phyloP scores from a whole-genome alignment of 805 yeast genomes.

The Metschnikowia dekortorum region DNA sequence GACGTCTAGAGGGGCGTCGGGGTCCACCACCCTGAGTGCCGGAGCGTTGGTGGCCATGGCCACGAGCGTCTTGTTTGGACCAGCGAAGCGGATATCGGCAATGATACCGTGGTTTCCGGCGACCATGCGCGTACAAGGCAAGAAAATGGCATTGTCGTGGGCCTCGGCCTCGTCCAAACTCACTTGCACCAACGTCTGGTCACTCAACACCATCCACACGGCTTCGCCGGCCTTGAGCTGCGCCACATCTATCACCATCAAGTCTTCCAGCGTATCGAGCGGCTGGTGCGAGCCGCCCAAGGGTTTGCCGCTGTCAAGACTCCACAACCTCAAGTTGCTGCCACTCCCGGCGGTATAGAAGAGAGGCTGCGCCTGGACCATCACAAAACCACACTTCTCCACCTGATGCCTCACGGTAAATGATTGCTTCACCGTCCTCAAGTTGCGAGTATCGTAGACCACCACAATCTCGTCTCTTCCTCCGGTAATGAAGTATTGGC shows the following conservation, averaged over 20 bases:
- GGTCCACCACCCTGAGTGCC: conserved; percentile 69
- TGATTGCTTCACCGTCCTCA: conserved; percentile 55
- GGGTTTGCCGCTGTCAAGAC: conserved; percentile 44
- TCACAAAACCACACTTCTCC: conserved; percentile 62
- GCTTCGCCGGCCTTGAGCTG: conserved; percentile 28
- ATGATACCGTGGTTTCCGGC: conserved; percentile 96
- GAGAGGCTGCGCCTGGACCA: conserved; percentile 24
- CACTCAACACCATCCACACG: conserved; percentile 62
- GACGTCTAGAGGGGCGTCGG: conserved; percentile 56
- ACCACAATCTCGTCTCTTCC: conserved; percentile 83
- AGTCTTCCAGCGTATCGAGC: conserved; percentile 62
- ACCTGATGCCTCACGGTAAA: conserved; percentile 70
- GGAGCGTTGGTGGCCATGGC: conserved; percentile 96
- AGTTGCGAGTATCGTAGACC: conserved; percentile 48
- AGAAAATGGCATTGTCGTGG: conserved; percentile 15
- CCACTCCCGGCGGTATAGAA: conserved; percentile 78
- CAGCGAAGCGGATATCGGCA: conserved; percentile 80
- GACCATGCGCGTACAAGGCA: conserved; percentile 51
- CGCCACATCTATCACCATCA: conserved; percentile 60
- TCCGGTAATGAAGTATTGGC: conserved; percentile 63
- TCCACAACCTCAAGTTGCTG: conserved; percentile 66
- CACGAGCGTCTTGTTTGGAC: conserved; percentile 51
- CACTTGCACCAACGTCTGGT: conserved; percentile 66
- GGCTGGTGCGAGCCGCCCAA: conserved; percentile 47
- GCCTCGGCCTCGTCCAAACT: conserved; percentile 29